These are phyloP conservation scores for Populus ilicifolia DNA, from an alignment of 345 rosid genomes.

Conservation along the genomic window DNA sequence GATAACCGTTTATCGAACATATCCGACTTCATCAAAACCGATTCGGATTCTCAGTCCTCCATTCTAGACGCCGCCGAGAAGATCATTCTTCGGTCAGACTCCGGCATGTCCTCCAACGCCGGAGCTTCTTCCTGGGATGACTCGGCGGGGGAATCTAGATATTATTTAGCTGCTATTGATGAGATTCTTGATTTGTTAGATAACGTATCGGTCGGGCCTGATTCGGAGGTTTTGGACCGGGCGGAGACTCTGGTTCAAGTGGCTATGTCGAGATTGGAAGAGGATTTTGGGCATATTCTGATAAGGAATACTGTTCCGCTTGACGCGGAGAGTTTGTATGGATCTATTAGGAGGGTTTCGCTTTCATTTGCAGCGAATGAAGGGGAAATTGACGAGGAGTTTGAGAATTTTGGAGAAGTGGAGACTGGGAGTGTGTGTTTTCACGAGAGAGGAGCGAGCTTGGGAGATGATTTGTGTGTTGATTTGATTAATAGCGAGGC, in stretches of 20 bases:
- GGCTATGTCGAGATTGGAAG: conserved; percentile 90
- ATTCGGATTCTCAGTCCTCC: conserved; percentile 29
- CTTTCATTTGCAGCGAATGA: conserved; percentile 53
- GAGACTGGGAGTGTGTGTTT: conserved; percentile 53
- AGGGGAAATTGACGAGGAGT: conserved; percentile 64
- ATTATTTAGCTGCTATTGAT: conserved; percentile 72
- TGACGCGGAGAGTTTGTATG: conserved; percentile 64
- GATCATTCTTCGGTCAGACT: conserved; percentile 50
- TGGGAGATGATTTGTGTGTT: conserved; percentile 70
- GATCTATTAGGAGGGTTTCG: conserved; percentile 77
- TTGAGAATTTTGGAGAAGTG: conserved; percentile 65
- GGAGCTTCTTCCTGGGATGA: conserved; percentile 51
- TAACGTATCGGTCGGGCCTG: conserved; percentile 43
- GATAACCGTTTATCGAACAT: conserved; percentile 90
- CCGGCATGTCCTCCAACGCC: conserved; percentile 15
- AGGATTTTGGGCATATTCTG: conserved; percentile 79
- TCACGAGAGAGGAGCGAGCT: conserved; percentile 85
- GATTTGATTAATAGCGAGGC: conserved; percentile 71
- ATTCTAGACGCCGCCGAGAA: conserved; percentile 60
- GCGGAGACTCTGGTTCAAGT: conserved; percentile 81
- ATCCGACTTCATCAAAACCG: conserved; percentile 56
- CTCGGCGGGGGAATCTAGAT: conserved; percentile 57
- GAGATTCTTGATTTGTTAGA: conserved; percentile 57
- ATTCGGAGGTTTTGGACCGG: conserved; percentile 57
- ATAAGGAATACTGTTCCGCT: conserved; percentile 76